Evolutionary conservation across 108 stramenopile genomes (phyloP), one percentile per base, ranked within the genome.

Genomic region (Skeletonema tropicum): DNA sequence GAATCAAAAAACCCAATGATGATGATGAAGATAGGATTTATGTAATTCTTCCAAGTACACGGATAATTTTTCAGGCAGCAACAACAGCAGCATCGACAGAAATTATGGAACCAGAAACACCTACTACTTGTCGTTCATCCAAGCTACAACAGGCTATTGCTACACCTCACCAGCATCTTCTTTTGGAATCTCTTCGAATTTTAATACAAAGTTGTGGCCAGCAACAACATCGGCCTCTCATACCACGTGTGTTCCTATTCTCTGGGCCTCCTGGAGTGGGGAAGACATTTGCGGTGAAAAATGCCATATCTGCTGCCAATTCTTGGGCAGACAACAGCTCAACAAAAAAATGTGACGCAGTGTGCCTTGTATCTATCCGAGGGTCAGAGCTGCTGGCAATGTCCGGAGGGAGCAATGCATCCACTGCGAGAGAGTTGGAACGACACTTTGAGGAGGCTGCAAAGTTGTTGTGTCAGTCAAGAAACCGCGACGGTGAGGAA

Each of bases 231-330:
- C 29, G 38, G 0, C 80, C 64, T 39, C 68, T 68, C 1, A 57
- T 83, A 30, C 84, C 87, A 59, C 70, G 88, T 3, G 76, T 79
- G 10, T 84, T 89, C 48, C 59, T 91, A 14, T 57, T 91, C 13
- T 71, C 74, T 45, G 90, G 90, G 4, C 86, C 86, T 29, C 80
- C 87, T 21, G 88, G 88, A 10, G 83, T 84, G 0, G 88, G 88
- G 12, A 89, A 91, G 63, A 91, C 90, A 21, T 84, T 75, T 68
- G 49, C 85, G 11, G 88, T 87, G 1, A 70, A 68, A 52, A 64
- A 62, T 17, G 72, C 75, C 3, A 66, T 85, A 11, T 29, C 72
- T 11, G 52, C 65, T 30, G 66, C 77, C 6, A 81, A 80, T 42
- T 73, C 77, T 21, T 74, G 77, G 82, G 35, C 13, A 15, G 7